phyloP scores from a whole-genome alignment of 495 filamentous ascomycete genomes.

The Daldinia loculata region DNA sequence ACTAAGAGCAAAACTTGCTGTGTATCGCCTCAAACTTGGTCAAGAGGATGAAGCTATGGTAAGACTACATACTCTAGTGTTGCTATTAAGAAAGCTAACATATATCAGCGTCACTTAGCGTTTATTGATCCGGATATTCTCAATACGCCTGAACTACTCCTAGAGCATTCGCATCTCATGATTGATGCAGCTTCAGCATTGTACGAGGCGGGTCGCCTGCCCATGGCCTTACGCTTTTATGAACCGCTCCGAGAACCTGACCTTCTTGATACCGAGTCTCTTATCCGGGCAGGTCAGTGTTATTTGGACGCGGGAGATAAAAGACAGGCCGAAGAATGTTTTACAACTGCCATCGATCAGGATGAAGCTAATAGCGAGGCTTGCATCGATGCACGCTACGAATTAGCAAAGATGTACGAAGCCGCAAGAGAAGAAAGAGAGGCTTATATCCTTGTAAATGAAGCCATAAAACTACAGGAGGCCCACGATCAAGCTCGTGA shows the following conservation, averaged over 20 bases:
- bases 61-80: slow-evolving; percentile 45
- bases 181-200: slow-evolving; percentile 43
- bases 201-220: slow-evolving; percentile 59
- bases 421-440: slow-evolving; percentile 71
- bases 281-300: slow-evolving; percentile 77
- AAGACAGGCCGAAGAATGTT: slow-evolving; percentile 77
- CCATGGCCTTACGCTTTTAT: slow-evolving; percentile 79
- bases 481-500: slow-evolving; percentile 52
- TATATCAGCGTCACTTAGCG: slow-evolving; percentile 44
- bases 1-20: slow-evolving; percentile 82
- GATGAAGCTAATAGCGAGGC: slow-evolving; percentile 75
- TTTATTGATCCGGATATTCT: slow-evolving; percentile 39
- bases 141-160: slow-evolving; percentile 23
- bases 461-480: slow-evolving; percentile 70
- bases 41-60: slow-evolving; percentile 80
- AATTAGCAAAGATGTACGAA: slow-evolving; percentile 84
- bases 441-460: slow-evolving; percentile 75
- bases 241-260: slow-evolving; percentile 64
- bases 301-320: slow-evolving; percentile 68
- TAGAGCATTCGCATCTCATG: slow-evolving; percentile 39
- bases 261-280: slow-evolving; percentile 68
- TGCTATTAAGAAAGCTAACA: slow-evolving; percentile 13
- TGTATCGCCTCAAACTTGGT: slow-evolving; percentile 77
- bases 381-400: slow-evolving; percentile 61
- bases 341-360: slow-evolving; percentile 71